phyloP scores from a whole-genome alignment of 176 grass and related monocot genomes.

The Cenchrus fungigraminus region DNA sequence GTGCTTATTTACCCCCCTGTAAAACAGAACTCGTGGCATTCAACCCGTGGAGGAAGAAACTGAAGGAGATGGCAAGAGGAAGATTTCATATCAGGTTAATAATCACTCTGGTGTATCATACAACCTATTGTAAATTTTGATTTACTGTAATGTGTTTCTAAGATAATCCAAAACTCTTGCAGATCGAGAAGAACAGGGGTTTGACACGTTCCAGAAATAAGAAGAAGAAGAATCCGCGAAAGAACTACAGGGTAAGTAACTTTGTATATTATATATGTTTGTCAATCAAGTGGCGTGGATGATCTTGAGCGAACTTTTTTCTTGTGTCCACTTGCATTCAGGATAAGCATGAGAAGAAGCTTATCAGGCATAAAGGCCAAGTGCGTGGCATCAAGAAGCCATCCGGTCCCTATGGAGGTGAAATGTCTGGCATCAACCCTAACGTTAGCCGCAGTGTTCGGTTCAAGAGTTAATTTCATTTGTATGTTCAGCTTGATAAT shows the following conservation, averaged over 20 bases:
- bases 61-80: slow-evolving; percentile 87
- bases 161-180: slow-evolving; percentile 31
- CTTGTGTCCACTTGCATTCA: slow-evolving; percentile 30
- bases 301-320: background rate
- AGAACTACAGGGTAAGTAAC: slow-evolving; percentile 89
- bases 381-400: slow-evolving; percentile 64
- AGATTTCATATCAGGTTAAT: slow-evolving; percentile 85
- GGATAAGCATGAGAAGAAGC: slow-evolving; percentile 65
- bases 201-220: slow-evolving; percentile 89
- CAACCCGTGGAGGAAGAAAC: slow-evolving; percentile 52
- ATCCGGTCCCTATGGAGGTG: slow-evolving; percentile 75
- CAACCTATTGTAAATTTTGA: background rate
- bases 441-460: slow-evolving; percentile 76
- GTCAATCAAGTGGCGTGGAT: background rate
- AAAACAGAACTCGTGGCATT: slow-evolving; percentile 47
- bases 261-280: background rate
- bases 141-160: slow-evolving; percentile 13
- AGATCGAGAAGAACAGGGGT: slow-evolving; percentile 95
- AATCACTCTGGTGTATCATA: background rate
- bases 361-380: slow-evolving; percentile 62
- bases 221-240: slow-evolving; percentile 82
- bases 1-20: slow-evolving; percentile 18
- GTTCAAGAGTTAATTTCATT: slow-evolving; percentile 46
- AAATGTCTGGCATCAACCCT: slow-evolving; percentile 81
- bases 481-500: slow-evolving; percentile 11